These are phyloP conservation scores for Platismatia glauca DNA, from an alignment of 495 filamentous ascomycete species.

Conservation along the genomic window DNA sequence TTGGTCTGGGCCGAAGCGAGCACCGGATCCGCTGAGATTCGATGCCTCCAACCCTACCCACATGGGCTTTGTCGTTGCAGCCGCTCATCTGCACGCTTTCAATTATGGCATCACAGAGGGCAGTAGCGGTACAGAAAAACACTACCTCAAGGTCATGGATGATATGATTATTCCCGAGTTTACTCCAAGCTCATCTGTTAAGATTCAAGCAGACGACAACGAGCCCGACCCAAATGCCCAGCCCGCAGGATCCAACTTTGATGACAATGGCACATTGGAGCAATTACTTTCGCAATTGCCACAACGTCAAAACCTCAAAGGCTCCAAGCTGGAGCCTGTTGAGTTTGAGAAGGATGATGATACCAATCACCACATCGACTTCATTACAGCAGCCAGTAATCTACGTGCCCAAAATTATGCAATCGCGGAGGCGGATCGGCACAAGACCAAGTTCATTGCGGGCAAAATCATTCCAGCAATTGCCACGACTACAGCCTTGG, in stretches of 20 bases:
- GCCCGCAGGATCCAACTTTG: constrained; percentile 41
- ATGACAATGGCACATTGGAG: constrained; percentile 65
- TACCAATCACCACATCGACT: constrained; percentile 96
- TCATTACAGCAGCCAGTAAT: constrained; percentile 96
- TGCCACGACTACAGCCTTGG: constrained; percentile 91
- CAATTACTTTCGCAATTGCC: constrained; percentile 60
- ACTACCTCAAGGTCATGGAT: constrained; percentile 70
- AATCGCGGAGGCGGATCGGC: constrained; percentile 80
- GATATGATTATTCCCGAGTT: constrained; percentile 97
- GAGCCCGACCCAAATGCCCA: constrained; percentile 88
- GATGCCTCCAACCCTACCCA: constrained; percentile 76
- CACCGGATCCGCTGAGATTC: constrained; percentile 85
- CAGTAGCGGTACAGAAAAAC: constrained; percentile 52
- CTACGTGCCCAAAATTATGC: constrained; percentile 96
- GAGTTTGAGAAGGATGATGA: constrained; percentile 99
- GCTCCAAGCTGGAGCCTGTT: constrained; percentile 80
- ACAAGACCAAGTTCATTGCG: constrained; percentile 99
- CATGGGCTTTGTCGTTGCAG: constrained; percentile 75
- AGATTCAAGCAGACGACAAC: constrained; percentile 93
- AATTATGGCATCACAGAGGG: constrained; percentile 93
- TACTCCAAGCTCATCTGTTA: constrained; percentile 80
- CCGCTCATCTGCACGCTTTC: constrained; percentile 89
- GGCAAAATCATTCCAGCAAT: constrained; percentile 99
- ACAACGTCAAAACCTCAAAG: constrained; percentile 65
- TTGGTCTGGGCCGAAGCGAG: constrained; percentile 98